Evolutionary conservation across 805 yeast species (phyloP).

Genomic region (Ogataea naganishii): DNA sequence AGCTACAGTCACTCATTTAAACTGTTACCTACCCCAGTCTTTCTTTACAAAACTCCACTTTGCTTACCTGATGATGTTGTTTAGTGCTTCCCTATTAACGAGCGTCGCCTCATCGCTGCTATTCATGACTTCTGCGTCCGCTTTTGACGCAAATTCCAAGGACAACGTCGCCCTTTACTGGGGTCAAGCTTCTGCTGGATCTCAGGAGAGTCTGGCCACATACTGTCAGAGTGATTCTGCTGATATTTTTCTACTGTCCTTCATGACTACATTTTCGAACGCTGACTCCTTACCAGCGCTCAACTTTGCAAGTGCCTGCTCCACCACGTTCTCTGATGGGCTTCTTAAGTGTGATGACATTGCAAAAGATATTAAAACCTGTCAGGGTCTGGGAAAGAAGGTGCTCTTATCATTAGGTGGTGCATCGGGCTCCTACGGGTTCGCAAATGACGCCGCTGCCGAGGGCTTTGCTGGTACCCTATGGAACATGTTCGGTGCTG

Average conservation of each 20-base stretch:
- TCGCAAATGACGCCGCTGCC: slow-evolving; percentile 43
- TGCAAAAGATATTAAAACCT: slow-evolving; percentile 58
- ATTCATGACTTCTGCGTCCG: slow-evolving; percentile 8
- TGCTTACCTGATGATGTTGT: slow-evolving; percentile 2
- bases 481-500: slow-evolving; percentile 59
- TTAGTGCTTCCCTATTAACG: slow-evolving; percentile 1
- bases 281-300: slow-evolving; percentile 28
- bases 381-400: slow-evolving; percentile 74
- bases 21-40: too few species aligned
- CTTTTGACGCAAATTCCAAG: slow-evolving; percentile 29
- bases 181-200: slow-evolving; percentile 82
- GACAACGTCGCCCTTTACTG: slow-evolving; percentile 73
- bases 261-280: slow-evolving; percentile 53
- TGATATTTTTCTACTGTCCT: slow-evolving; percentile 66
- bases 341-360: slow-evolving; percentile 30
- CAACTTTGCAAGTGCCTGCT: slow-evolving; percentile 50
- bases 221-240: slow-evolving; percentile 67
- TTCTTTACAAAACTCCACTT: neutral
- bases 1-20: too few species aligned
- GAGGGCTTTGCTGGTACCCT: slow-evolving; percentile 48
- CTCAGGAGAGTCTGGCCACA: slow-evolving; percentile 33
- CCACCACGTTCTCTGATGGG: slow-evolving; percentile 31
- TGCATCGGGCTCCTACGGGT: slow-evolving; percentile 50
- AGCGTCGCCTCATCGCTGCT: slow-evolving; percentile 9
- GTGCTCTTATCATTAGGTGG: slow-evolving; percentile 77